Conservation (phyloP, 345 rosid genomes). For the Ceriops decandra region DNA sequence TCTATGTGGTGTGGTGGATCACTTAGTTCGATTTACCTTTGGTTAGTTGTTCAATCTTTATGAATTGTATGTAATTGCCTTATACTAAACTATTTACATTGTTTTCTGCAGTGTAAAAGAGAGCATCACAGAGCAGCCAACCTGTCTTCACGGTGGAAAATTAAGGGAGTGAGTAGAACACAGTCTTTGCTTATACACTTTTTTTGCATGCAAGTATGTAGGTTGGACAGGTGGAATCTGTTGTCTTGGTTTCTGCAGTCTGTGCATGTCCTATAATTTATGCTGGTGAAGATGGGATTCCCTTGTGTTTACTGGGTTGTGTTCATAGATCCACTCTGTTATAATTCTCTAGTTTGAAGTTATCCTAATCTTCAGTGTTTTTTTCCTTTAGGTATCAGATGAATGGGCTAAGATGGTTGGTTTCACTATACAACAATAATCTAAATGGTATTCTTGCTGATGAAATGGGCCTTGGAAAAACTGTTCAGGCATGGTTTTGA, state of each 20-base stretch:
- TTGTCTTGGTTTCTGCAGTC: background rate
- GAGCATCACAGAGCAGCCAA: slow-evolving; percentile 77
- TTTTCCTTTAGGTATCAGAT: slow-evolving; percentile 73
- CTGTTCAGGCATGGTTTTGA: slow-evolving; percentile 64
- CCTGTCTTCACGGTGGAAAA: slow-evolving; percentile 66
- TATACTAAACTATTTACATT: background rate
- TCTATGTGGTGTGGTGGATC: background rate
- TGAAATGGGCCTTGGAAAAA: slow-evolving; percentile 98
- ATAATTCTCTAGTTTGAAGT: slow-evolving; percentile 6
- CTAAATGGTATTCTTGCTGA: slow-evolving; percentile 93
- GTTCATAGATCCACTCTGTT: background rate
- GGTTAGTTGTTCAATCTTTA: no score
- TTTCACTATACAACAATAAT: slow-evolving; percentile 83
- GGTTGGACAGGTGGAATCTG: background rate
- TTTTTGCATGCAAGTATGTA: background rate
- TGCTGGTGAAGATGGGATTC: background rate
- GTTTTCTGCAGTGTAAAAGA: slow-evolving; percentile 72
- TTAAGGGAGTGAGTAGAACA: slow-evolving; percentile 74
- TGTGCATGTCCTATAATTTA: background rate
- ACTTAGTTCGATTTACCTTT: background rate
- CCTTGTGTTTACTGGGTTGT: background rate
- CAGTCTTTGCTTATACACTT: background rate
- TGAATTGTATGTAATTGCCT: background rate
- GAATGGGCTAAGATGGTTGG: slow-evolving; percentile 91
- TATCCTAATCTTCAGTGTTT: slow-evolving; percentile 15